Percentiles rank a stretch among this genome's conserved stretches.
Evolutionary conservation across 371 early-diverging fungal species (phyloP).

Genomic region (Rhizopus stolonifer): DNA sequence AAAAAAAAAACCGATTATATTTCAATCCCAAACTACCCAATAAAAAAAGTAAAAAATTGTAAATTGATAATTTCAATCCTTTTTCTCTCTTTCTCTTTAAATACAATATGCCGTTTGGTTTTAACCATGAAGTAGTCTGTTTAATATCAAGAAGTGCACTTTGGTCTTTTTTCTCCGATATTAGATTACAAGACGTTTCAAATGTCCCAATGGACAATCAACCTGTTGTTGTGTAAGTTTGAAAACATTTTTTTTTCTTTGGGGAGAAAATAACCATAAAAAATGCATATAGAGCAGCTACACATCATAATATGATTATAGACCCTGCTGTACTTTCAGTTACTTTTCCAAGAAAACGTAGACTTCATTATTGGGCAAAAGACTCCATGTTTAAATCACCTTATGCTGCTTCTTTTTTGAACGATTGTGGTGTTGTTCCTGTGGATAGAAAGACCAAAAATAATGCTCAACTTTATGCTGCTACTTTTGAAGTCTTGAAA

Average conservation of each 20-base stretch:
- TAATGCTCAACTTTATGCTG: slow-evolving; percentile 46
- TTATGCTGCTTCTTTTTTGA: slow-evolving; percentile 35
- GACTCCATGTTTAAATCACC: slow-evolving; percentile 52
- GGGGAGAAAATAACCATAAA: too few species aligned
- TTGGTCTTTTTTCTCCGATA: slow-evolving; percentile 50
- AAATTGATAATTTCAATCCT: too few species aligned
- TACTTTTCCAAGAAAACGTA: slow-evolving; percentile 47
- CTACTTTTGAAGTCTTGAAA: slow-evolving; percentile 49
- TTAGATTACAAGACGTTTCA: slow-evolving; percentile 37
- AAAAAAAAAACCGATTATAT: too few species aligned
- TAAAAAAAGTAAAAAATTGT: too few species aligned
- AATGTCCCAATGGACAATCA: slow-evolving; percentile 35
- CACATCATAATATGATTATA: slow-evolving; percentile 61
- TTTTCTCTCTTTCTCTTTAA: neutral
- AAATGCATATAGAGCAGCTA: slow-evolving; percentile 35
- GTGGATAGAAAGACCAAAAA: slow-evolving; percentile 60
- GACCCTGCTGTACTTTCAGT: slow-evolving; percentile 54
- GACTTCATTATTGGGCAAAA: slow-evolving; percentile 62
- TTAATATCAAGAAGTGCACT: slow-evolving; percentile 44
- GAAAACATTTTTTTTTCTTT: too few species aligned
- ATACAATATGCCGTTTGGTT: slow-evolving; percentile 44
- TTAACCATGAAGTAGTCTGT: slow-evolving; percentile 42
- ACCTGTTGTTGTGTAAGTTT: slow-evolving; percentile 45
- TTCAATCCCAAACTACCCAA: too few species aligned
- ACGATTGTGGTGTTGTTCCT: slow-evolving; percentile 53